Evolutionary conservation across 1,139 yeast genomes (phyloP).

Genomic region (Dujonia santamariae): DNA sequence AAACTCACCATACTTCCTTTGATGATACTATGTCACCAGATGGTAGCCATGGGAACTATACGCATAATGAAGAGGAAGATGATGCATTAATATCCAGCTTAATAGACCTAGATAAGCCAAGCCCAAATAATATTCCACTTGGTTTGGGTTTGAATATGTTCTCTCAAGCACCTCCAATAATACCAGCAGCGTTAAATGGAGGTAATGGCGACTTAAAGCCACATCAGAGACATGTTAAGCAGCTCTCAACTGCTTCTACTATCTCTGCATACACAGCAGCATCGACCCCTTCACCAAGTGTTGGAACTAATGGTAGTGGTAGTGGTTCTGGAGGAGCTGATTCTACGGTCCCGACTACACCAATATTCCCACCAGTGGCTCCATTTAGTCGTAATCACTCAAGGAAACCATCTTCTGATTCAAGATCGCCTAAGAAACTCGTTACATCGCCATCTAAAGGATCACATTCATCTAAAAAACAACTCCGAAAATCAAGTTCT

Average conservation of each 20-base stretch:
- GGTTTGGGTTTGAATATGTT: conserved; percentile 2
- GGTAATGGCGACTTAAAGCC: not conserved
- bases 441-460: conserved; percentile 8
- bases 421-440: conserved; percentile 8
- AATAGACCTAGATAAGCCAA: conserved; percentile 2
- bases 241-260: not conserved
- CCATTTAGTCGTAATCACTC: not conserved
- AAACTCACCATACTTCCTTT: too few relatives aligned
- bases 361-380: conserved; percentile 1
- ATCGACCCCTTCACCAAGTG: not conserved
- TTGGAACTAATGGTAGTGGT: too few relatives aligned
- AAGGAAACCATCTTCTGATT: not conserved
- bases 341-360: conserved; percentile 1
- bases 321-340: not conserved
- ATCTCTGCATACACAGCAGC: not conserved
- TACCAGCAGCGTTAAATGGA: not conserved
- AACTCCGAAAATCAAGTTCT: conserved; percentile 11
- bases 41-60: conserved; percentile 3
- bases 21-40: not conserved
- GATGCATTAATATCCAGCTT: conserved; percentile 2
- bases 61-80: conserved; percentile 5
- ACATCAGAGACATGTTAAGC: not conserved
- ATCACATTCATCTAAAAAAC: conserved; percentile 8
- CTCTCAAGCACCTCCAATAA: not conserved
- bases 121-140: not conserved